Percentiles rank a stretch among this genome's conserved stretches.
Evolutionary conservation across 78 protist species (phyloP).

Genomic region (Monocercomonoides exilis): DNA sequence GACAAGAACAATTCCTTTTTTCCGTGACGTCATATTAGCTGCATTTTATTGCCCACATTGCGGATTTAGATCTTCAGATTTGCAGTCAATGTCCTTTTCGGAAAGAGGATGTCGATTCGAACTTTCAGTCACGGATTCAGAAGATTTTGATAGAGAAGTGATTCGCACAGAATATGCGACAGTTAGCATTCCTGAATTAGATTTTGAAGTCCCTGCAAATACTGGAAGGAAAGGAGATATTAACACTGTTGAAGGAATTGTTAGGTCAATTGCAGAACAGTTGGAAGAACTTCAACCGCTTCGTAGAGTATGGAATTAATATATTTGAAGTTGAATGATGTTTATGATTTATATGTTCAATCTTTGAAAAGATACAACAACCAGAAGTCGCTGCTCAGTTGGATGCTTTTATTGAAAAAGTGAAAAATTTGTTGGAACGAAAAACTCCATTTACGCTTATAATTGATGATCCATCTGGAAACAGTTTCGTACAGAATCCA

Average conservation of each 20-base stretch:
- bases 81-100: constrained; percentile 44
- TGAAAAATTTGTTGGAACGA: constrained; percentile 16
- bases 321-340: not conserved
- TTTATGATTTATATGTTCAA: not conserved
- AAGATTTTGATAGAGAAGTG: constrained; percentile 64
- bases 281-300: constrained; percentile 15
- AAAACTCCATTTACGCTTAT: constrained; percentile 53
- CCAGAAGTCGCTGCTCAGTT: constrained; percentile 44
- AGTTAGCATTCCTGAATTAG: constrained; percentile 66
- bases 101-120: not conserved
- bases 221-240: constrained; percentile 46
- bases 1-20: constrained; percentile 63
- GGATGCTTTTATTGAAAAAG: constrained; percentile 28
- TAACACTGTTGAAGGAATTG: constrained; percentile 65
- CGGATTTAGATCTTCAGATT: constrained; percentile 42
- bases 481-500: constrained; percentile 56
- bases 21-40: constrained; percentile 70
- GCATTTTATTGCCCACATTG: constrained; percentile 80
- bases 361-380: not conserved
- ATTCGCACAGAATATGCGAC: constrained; percentile 65
- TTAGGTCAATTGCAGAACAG: constrained; percentile 15
- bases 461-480: constrained; percentile 73
- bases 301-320: not conserved
- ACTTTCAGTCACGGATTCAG: not conserved
- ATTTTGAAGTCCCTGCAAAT: constrained; percentile 66